phyloP scores from a whole-genome alignment of 257 asterid species.

The Rehmannia glutinosa region DNA sequence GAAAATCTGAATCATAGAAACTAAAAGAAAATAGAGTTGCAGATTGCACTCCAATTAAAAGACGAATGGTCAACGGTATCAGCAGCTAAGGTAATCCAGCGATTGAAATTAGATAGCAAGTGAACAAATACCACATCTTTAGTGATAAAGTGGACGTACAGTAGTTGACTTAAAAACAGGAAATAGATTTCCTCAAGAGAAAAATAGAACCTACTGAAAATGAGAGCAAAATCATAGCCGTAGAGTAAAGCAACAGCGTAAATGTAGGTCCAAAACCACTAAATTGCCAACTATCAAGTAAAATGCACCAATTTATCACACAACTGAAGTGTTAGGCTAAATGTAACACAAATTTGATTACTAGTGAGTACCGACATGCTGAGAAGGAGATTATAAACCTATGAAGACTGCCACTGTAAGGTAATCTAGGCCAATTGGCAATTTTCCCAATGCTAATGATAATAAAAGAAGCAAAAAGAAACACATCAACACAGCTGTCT shows the following conservation, averaged over 20 bases:
- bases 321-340: neutral
- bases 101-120: neutral
- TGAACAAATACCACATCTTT: neutral
- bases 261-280: neutral
- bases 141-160: neutral
- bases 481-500: neutral
- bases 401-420: neutral
- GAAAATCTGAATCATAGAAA: neutral
- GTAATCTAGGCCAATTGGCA: neutral
- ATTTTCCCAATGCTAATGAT: neutral
- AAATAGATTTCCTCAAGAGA: no score
- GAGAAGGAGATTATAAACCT: neutral
- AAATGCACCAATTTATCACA: slow-evolving; percentile 1
- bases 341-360: neutral
- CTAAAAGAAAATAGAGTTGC: neutral
- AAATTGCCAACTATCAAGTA: neutral
- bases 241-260: neutral
- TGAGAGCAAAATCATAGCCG: neutral
- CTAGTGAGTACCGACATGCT: neutral
- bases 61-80: neutral
- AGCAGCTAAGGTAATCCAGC: neutral
- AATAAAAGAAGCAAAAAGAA: neutral
- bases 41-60: neutral
- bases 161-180: neutral
- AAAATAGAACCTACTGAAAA: neutral